Base-by-base conservation (phyloP, 148 eudicot species). In the Diospyros kaki region DNA sequence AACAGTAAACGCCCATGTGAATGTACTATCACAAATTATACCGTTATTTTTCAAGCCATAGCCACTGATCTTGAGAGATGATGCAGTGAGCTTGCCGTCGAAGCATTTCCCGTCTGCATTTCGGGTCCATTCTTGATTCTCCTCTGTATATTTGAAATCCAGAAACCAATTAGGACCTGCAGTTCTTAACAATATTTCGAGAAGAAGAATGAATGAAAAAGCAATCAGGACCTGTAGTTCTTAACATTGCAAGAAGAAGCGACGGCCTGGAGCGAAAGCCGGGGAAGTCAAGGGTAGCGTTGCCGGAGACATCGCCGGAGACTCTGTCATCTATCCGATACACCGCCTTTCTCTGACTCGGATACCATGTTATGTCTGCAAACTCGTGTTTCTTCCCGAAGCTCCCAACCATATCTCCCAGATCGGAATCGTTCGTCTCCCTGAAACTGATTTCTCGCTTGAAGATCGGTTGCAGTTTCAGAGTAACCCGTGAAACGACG, bases 281-380 rank as follows among this genome's bases (percentile, higher is more conserved):
- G 1, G 68, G 68, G 68, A 80, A 85, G 79, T 88, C 78, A 58
- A 75, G 46, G 41, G 76, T 75, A 6, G 89, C 97, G 68, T 89
- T 70, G 28, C 97, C 92, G 0, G 81, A 56, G 11, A 54, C 44
- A n/a, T 67, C 73, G 72, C 62, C 44, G 17, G 89, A 44, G 46
- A 87, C 88, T n/a, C 97, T 82, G 64, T 89, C 89, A 52, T 92
- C 97, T 0, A 79, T 56, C n/a, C 92, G 74, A 45, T 89, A 92
- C 2, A 80, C 5, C 6, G 77, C 94, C 72, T 77, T 78, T 52
- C 75, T 72, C 50, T 84, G 89, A 65, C 92, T 89, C 1, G 94
- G 97, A 71, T 76, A 81, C 97, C 97, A 91, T 61, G 80, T 80
- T 4, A 91, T 15, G 77, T 89, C 97, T 1, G 88, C 93, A 58